Evolutionary conservation across 352 stramenopile species (phyloP), one percentile per base, ranked within the genome.

Genomic region (Thraustotheca clavata): DNA sequence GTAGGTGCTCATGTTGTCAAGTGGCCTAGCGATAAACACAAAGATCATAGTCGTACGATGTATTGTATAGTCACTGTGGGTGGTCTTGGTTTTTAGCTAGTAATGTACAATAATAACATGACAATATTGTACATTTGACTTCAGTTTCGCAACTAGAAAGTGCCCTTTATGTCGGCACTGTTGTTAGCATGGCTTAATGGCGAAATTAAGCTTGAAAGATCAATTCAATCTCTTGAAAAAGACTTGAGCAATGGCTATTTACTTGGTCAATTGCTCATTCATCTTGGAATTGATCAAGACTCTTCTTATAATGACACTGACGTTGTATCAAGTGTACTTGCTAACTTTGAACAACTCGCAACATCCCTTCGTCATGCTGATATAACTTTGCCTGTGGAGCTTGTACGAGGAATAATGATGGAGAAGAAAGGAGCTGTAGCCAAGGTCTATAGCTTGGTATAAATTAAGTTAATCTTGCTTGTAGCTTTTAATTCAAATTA

Each of bases 51-150:
- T 52, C 82, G 85, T 35, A 89, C 79, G 63, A 93, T 96, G 74
- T 91, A 94, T 69, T 95, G 84, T 71, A 76, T 96, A 62, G 79
- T 91, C 67, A 94, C 84, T 0, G 82, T 95, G n/a, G 85, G 81
- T 47, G 86, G 83, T 1, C 67, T 95, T 14, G 88, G 81, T 32
- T 94, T 94, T 59, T 95, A 75, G 47, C 57, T 12, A 5, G 8
- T 57, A 1, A 29, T 59, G 2, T 50, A 18, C 43, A 52, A 14
- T 18, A 52, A 31, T 29, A 6, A 50, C 33, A 50, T 24, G 3
- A 18, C 38, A 20, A 47, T 24, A 47, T 47, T 47, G 4, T 27
- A 2, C 39, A 4, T 27, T 5, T 24, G 39, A 27, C n/a, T 47
- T 43, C 16, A 43, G 38, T 43, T 20, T 43, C 38, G 38, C 38